Conservation (phyloP, 2,329 filamentous ascomycete genomes). For the Trichoderma sp. region DNA sequence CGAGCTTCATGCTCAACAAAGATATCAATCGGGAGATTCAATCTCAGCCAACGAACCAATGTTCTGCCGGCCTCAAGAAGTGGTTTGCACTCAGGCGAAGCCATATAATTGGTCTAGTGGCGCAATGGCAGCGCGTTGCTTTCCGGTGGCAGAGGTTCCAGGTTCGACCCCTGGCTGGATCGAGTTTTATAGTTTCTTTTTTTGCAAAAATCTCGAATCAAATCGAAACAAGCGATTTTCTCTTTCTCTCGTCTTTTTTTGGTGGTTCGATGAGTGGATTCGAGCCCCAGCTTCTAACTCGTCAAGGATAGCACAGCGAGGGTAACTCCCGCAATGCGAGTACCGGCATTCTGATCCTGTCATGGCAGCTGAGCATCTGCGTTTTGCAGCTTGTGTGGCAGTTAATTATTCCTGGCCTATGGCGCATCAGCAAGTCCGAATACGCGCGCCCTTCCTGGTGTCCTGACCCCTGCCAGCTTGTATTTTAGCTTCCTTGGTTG, state of each 20-base stretch:
- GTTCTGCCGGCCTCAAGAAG: neutral
- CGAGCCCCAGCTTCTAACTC: neutral
- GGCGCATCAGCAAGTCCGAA: neutral
- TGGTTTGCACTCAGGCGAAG: neutral
- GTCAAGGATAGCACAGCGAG: neutral
- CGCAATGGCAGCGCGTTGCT: constrained; percentile 28
- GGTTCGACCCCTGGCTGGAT: constrained; percentile 36
- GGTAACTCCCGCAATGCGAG: neutral
- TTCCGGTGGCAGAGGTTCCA: constrained; percentile 37
- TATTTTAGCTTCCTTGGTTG: neutral
- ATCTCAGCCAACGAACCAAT: neutral
- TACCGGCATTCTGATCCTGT: neutral
- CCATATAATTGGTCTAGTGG: constrained; percentile 13
- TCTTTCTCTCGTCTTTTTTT: neutral
- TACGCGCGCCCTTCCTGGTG: constrained; percentile 6
- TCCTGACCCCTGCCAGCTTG: neutral
- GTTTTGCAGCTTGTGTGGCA: neutral
- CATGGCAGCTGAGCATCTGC: neutral
- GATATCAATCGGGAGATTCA: neutral
- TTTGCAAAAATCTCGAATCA: neutral
- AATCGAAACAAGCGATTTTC: neutral
- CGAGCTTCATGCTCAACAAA: neutral
- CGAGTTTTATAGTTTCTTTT: constrained; percentile 18
- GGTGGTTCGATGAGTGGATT: neutral
- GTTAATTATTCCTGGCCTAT: neutral